Conservation (phyloP, 1,139 yeast genomes). For the Geotrichum macrosporum region DNA sequence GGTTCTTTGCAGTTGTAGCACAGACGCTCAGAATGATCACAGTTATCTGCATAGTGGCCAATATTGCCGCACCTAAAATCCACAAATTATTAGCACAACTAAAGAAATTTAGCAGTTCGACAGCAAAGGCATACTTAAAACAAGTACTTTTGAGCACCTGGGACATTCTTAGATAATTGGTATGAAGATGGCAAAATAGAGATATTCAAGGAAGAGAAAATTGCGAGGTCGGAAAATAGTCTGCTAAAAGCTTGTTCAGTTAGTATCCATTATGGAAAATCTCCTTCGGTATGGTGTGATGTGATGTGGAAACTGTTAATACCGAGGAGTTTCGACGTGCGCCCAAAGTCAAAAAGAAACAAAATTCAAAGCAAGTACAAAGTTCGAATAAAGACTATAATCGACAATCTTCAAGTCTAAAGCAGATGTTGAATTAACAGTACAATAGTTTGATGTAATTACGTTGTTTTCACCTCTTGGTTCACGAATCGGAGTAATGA, state of each 20-base stretch:
- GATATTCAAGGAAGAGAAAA: neutral
- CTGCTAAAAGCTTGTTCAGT: neutral
- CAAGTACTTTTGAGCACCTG: constrained; percentile 9
- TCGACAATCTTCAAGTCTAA: no score
- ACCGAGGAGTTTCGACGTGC: no score
- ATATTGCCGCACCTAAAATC: constrained; percentile 72
- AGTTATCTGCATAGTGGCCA: constrained; percentile 86
- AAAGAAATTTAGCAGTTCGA: neutral
- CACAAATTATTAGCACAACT: neutral
- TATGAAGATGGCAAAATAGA: neutral
- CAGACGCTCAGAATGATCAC: constrained; percentile 75
- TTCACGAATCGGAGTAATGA: neutral
- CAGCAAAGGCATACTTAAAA: constrained; percentile 6
- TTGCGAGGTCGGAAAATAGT: neutral
- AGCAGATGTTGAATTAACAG: no score
- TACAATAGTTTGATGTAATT: no score
- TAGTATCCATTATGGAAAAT: neutral
- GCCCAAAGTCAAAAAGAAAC: no score
- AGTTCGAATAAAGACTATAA: no score
- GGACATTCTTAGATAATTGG: neutral
- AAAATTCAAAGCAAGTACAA: no score
- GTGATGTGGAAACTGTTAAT: neutral
- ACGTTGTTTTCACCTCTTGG: no score
- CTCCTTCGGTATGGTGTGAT: constrained; percentile 4
- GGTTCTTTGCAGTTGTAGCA: constrained; percentile 86